Evolutionary conservation across 306 rosid genomes (phyloP).

Genomic region (Aeschynomene evenia): DNA sequence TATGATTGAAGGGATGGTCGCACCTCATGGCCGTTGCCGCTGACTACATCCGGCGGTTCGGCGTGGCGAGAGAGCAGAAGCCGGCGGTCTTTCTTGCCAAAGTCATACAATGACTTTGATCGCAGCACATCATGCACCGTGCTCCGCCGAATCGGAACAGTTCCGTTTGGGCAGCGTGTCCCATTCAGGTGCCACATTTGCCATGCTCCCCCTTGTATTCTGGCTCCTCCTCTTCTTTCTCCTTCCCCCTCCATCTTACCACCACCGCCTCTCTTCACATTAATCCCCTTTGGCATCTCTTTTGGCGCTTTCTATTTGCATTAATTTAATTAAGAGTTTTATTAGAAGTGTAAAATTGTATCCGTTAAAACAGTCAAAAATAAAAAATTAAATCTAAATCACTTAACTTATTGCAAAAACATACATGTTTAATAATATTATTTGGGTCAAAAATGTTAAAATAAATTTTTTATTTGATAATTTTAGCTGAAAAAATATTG

Average conservation of each 20-base stretch:
- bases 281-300: constrained; percentile 50
- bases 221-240: neutral
- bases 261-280: neutral
- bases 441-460: too few species aligned
- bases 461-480: too few species aligned
- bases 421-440: too few species aligned
- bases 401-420: too few species aligned
- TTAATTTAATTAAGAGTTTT: neutral
- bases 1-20: neutral
- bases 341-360: too few species aligned
- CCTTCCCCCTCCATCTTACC: neutral
- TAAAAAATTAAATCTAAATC: too few species aligned
- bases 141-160: constrained; percentile 69
- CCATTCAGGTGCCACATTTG: constrained; percentile 88
- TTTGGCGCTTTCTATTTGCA: constrained; percentile 54
- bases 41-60: constrained; percentile 62
- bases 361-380: too few species aligned
- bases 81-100: constrained; percentile 58
- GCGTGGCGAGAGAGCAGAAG: constrained; percentile 11
- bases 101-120: constrained; percentile 74
- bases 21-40: constrained; percentile 87
- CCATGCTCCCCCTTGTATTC: constrained; percentile 21
- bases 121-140: constrained; percentile 55
- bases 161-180: constrained; percentile 76
- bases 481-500: too few species aligned